These are phyloP conservation scores for Aspergillus ostianus DNA, from an alignment of 495 filamentous ascomycete species.

Conservation along the genomic window DNA sequence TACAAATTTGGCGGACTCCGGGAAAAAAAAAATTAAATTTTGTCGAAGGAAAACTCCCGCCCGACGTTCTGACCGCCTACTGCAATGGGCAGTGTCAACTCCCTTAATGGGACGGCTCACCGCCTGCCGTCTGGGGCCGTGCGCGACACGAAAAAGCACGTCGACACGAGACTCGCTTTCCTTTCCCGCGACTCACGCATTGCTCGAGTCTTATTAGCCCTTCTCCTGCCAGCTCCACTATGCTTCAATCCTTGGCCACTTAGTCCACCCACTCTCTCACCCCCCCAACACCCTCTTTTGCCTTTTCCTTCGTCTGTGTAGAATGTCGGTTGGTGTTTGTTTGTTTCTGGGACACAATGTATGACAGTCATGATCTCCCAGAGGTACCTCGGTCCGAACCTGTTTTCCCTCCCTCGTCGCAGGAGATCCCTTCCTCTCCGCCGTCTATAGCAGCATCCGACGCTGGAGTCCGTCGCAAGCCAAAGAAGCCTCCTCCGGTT, in stretches of 20 bases:
- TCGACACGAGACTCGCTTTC: slow-evolving; percentile 22
- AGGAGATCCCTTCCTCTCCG: slow-evolving; percentile 46
- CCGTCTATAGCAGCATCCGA: slow-evolving; percentile 47
- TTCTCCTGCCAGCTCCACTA: slow-evolving; percentile 17
- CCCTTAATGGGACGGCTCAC: slow-evolving; percentile 15
- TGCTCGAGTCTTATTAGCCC: slow-evolving; percentile 10
- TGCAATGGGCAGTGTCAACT: background rate
- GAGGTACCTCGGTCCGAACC: slow-evolving; percentile 45
- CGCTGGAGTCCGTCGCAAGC: slow-evolving; percentile 39
- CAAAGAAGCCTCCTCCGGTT: slow-evolving; percentile 53
- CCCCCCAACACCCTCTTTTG: slow-evolving; percentile 9
- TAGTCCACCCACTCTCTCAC: slow-evolving; percentile 5
- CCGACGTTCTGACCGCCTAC: slow-evolving; percentile 19
- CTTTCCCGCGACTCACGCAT: slow-evolving; percentile 20
- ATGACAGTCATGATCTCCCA: slow-evolving; percentile 33
- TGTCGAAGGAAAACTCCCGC: slow-evolving; percentile 23
- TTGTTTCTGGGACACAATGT: slow-evolving; percentile 35
- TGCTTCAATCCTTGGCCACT: slow-evolving; percentile 13
- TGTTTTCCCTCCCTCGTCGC: slow-evolving; percentile 32
- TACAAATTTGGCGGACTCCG: slow-evolving; percentile 27
- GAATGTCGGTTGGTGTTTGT: slow-evolving; percentile 23
- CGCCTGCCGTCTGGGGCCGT: slow-evolving; percentile 19
- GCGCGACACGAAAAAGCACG: slow-evolving; percentile 32
- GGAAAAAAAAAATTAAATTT: slow-evolving; percentile 41
- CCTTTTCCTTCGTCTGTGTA: slow-evolving; percentile 18